Percentiles rank a stretch among this genome's conserved stretches.
Conservation (phyloP, 495 filamentous ascomycete species). For the Xylaria intraflava region DNA sequence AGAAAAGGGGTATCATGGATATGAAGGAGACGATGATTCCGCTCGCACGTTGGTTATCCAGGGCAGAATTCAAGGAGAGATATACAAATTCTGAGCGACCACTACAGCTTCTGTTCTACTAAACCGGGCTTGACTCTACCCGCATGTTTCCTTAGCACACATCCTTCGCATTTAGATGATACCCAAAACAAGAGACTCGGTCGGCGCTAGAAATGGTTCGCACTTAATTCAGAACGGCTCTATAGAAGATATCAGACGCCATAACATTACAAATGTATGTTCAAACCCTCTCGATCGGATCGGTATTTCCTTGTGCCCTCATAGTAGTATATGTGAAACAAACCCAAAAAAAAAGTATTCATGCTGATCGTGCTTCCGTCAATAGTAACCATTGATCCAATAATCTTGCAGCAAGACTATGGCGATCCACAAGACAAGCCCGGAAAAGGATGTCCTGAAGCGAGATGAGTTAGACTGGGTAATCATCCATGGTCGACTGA, state of each 20-base stretch:
- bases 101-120: constrained; percentile 58
- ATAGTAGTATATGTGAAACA: constrained; percentile 10
- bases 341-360: constrained; percentile 5
- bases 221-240: constrained; percentile 10
- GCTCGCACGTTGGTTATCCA: constrained; percentile 60
- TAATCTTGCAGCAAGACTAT: constrained; percentile 21
- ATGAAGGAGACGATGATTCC: constrained; percentile 85
- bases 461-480: constrained; percentile 14
- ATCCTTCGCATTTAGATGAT: constrained; percentile 5
- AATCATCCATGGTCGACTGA: constrained; percentile 22
- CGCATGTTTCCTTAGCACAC: neutral
- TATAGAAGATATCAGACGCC: constrained; percentile 12
- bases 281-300: constrained; percentile 3
- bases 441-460: constrained; percentile 17
- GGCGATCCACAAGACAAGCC: constrained; percentile 22
- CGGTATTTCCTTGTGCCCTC: constrained; percentile 1
- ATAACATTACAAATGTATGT: constrained; percentile 15
- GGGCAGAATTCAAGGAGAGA: constrained; percentile 59
- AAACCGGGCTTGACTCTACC: constrained; percentile 4
- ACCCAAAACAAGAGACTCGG: constrained; percentile 8
- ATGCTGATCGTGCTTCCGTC: constrained; percentile 14
- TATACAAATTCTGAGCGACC: constrained; percentile 48
- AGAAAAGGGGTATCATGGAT: constrained; percentile 85
- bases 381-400: constrained; percentile 19
- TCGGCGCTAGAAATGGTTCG: constrained; percentile 10